Percentiles rank a stretch among this genome's conserved stretches.
phyloP scores from a whole-genome alignment of 1,284 basidiomycete species.

The Omphalotus olearius region DNA sequence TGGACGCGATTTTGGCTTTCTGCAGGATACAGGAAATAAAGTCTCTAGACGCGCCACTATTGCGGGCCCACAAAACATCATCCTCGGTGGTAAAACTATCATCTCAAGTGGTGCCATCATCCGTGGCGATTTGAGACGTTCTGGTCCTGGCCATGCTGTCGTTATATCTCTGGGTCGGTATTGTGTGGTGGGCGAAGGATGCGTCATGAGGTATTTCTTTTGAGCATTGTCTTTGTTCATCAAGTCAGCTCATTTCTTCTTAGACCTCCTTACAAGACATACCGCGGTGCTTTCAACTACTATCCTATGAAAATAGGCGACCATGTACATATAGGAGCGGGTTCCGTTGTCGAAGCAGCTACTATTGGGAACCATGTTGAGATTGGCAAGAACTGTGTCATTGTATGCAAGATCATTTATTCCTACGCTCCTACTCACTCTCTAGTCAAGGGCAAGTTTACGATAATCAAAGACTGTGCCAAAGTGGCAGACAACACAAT shows the following conservation, averaged over 20 bases:
- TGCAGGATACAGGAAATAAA: constrained; percentile 82
- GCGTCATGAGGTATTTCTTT: constrained; percentile 71
- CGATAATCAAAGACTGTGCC: constrained; percentile 95
- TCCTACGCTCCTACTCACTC: neutral
- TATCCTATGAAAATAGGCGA: constrained; percentile 98
- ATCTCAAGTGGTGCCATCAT: constrained; percentile 88
- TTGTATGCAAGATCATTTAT: constrained; percentile 44
- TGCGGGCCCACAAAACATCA: constrained; percentile 93
- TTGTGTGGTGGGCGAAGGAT: constrained; percentile 86
- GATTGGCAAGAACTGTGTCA: constrained; percentile 93
- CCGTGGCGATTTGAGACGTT: constrained; percentile 82
- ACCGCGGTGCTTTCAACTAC: constrained; percentile 91
- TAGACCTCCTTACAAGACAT: constrained; percentile 86
- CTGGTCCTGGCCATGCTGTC: constrained; percentile 85
- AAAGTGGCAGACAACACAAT: constrained; percentile 86
- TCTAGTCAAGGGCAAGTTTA: constrained; percentile 81
- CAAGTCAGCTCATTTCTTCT: neutral
- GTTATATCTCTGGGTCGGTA: constrained; percentile 92
- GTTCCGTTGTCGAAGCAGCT: constrained; percentile 89
- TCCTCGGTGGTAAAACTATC: constrained; percentile 95
- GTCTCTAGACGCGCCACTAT: constrained; percentile 93
- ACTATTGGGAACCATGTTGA: constrained; percentile 92
- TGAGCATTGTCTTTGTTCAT: neutral
- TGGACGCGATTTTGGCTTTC: constrained; percentile 27
- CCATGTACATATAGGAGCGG: constrained; percentile 88